Evolutionary conservation across 2,329 filamentous ascomycete species (phyloP), one percentile per base, ranked within the genome.

Genomic region (Xylariaceae sp.): DNA sequence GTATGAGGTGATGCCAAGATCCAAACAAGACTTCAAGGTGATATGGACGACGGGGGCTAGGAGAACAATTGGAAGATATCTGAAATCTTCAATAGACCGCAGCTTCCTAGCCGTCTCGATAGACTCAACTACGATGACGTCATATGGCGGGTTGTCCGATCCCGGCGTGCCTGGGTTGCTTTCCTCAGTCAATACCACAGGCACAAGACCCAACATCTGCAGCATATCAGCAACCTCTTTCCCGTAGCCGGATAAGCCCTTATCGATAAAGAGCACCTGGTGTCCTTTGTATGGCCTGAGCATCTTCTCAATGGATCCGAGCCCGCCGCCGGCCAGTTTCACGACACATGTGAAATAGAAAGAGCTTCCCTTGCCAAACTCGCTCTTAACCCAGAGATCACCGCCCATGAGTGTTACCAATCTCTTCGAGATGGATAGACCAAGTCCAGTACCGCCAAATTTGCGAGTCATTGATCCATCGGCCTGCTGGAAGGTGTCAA

Each of bases 401-500:
- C 93, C 93, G 58, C 92, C 90, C 93, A 97, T 97, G 54, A 97
- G 82, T 63, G 92, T 96, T 50, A 97, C 93, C 24, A 97, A 82
- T 63, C 92, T 85, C 77, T 96, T 95, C 23, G 93, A 97, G 67
- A 97, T 97, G 13, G 93, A 97, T 21, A 97, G 76, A 62, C 93
- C 93, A 8, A 97, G 83, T 63, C 93, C 93, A 6, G 94, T 97
- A 64, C 93, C 93, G 65, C 93, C 93, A 71, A 97, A 97, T 70
- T 95, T 94, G 64, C 92, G 85, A 1, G 93, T 97, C 72, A 95
- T 97, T 27, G 92, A 97, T 30, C 93, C 93, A 70, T 97, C 94
- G 16, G 94, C 94, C 76, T 97, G 94, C 73, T 97, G 93, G 85
- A 97, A 97, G 0, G 93, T 97, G 75, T 97, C 94, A 74, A 99